Evolutionary conservation across 2,329 filamentous ascomycete genomes (phyloP).

Genomic region (Fusarium fujikuroi): DNA sequence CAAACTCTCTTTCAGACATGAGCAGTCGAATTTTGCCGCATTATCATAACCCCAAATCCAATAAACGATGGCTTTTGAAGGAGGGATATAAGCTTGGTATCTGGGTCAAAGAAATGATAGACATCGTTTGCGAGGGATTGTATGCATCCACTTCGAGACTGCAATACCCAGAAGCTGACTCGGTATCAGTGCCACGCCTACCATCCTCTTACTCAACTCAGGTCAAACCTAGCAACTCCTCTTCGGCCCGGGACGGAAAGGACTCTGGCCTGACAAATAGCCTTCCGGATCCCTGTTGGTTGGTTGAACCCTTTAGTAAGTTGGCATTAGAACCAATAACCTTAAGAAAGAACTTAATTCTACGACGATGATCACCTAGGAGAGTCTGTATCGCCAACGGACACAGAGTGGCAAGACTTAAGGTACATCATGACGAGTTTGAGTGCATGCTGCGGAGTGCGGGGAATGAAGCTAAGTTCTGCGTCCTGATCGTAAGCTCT

Average conservation of each 20-base stretch:
- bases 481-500: neutral
- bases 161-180: neutral
- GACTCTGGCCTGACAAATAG: neutral
- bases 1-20: neutral
- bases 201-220: rapidly evolving
- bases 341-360: neutral
- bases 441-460: rapidly evolving
- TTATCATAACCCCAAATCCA: rapidly evolving
- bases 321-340: neutral
- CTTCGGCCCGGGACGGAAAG: neutral
- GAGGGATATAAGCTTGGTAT: neutral
- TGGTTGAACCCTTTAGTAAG: neutral
- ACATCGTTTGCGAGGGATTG: too few species aligned
- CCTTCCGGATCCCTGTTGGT: neutral
- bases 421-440: neutral
- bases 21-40: neutral
- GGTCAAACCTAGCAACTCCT: neutral
- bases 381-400: neutral
- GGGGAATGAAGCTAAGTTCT: neutral
- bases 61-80: rapidly evolving
- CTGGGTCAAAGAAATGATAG: rapidly evolving
- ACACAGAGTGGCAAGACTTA: neutral
- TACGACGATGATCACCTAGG: rapidly evolving
- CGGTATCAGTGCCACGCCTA: neutral
- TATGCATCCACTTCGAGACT: neutral